Evolutionary conservation across 1,284 basidiomycete genomes (phyloP).

Genomic region (Cryptococcus sp.): DNA sequence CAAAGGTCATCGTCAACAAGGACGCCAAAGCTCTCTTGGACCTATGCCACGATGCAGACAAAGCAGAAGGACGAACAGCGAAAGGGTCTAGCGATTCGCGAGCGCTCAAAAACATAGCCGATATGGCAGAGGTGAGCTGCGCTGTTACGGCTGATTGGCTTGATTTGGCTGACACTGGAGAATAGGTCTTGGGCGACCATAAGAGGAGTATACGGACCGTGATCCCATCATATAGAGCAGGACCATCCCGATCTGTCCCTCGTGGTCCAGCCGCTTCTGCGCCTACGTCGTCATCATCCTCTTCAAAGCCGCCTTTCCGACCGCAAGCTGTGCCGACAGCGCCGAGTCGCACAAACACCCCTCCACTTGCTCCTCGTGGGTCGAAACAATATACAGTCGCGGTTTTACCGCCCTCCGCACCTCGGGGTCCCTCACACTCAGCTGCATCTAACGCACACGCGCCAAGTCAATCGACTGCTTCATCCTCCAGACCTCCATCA

Average conservation of each 20-base stretch:
- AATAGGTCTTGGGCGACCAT: slow-evolving; percentile 9
- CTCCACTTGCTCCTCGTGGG: slow-evolving; percentile 10
- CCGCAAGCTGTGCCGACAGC: not conserved
- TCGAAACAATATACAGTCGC: not conserved
- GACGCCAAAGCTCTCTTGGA: slow-evolving; percentile 5
- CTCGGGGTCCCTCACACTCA: not conserved
- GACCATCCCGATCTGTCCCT: not conserved
- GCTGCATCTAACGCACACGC: not conserved
- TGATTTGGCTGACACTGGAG: not conserved
- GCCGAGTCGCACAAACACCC: not conserved
- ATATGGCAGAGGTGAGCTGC: slow-evolving; percentile 22
- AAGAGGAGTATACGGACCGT: slow-evolving; percentile 4
- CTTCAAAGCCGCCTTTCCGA: not conserved
- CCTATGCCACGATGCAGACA: slow-evolving; percentile 14
- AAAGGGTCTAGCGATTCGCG: slow-evolving; percentile 6
- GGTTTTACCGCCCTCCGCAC: slow-evolving; percentile 5
- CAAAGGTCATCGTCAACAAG: slow-evolving; percentile 2
- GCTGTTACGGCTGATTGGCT: not conserved
- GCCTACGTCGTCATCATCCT: not conserved
- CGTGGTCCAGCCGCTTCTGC: not conserved
- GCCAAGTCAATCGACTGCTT: not conserved
- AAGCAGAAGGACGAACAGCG: not conserved
- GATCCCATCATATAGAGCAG: slow-evolving; percentile 6
- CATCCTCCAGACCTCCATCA: not conserved
- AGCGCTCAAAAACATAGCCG: slow-evolving; percentile 18